These are phyloP conservation scores for Sarocladium kiliense DNA, from an alignment of 2,329 filamentous ascomycete genomes.

Conservation along the genomic window DNA sequence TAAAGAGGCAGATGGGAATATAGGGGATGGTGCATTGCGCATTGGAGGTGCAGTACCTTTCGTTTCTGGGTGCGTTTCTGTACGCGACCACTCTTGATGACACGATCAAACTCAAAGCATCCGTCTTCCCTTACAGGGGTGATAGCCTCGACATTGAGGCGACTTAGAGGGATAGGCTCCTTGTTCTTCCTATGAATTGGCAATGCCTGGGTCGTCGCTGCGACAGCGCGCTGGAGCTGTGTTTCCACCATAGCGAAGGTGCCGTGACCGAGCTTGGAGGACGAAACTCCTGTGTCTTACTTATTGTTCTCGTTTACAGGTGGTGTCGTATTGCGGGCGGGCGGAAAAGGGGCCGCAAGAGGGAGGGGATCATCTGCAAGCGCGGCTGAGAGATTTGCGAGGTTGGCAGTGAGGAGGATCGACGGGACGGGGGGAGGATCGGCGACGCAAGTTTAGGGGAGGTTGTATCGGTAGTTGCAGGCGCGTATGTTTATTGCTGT, in stretches of 20 bases:
- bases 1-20: conserved; percentile 12
- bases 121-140: conserved; percentile 92
- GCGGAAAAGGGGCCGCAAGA: neutral
- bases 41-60: conserved; percentile 54
- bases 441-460: neutral
- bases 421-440: neutral
- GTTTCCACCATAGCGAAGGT: conserved; percentile 17
- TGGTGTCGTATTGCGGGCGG: neutral
- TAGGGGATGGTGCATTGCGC: too few relatives aligned
- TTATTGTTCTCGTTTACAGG: neutral
- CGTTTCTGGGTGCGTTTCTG: conserved; percentile 90
- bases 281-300: too few relatives aligned
- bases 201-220: neutral
- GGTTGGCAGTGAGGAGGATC: neutral
- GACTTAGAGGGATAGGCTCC: conserved; percentile 19
- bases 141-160: conserved; percentile 52
- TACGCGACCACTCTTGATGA: conserved; percentile 83
- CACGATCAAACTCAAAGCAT: conserved; percentile 91
- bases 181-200: conserved; percentile 11
- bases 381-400: neutral
- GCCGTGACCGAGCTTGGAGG: conserved; percentile 11
- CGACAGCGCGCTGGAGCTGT: conserved; percentile 15
- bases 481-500: neutral
- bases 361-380: conserved; percentile 6
- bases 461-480: neutral